phyloP scores from a whole-genome alignment of 1,139 yeast genomes.

The Zygoascus sp. region DNA sequence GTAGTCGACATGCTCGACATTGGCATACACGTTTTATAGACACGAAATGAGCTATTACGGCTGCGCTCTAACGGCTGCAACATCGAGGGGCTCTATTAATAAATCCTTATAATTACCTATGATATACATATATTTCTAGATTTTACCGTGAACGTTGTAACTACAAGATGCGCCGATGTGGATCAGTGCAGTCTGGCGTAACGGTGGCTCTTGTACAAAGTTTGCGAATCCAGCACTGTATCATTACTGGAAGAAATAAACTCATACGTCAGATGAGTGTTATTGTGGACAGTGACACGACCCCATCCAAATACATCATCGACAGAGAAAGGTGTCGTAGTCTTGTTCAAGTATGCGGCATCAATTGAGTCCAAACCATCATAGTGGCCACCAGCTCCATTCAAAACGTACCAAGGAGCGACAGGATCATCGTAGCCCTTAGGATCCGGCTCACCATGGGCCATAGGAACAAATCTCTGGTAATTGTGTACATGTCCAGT shows the following conservation, averaged over 20 bases:
- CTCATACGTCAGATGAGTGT: conserved; percentile 43
- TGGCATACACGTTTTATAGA: too few relatives aligned
- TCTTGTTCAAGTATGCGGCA: conserved; percentile 7
- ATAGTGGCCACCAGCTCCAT: conserved; percentile 33
- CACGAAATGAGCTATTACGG: too few relatives aligned
- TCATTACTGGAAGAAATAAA: conserved; percentile 39
- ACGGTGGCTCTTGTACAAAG: conserved; percentile 25
- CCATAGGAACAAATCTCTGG: conserved; percentile 28
- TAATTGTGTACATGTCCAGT: conserved; percentile 33
- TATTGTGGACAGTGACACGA: conserved; percentile 47
- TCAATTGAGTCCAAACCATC: conserved; percentile 29
- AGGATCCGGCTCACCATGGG: conserved; percentile 25
- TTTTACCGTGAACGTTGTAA: not conserved
- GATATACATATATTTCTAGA: not conserved
- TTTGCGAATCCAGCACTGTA: conserved; percentile 34
- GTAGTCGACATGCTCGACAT: too few relatives aligned
- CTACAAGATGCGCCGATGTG: not conserved
- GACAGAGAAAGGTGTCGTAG: conserved; percentile 9
- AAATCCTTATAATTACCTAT: too few relatives aligned
- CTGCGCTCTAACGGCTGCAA: too few relatives aligned
- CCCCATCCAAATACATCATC: conserved; percentile 33
- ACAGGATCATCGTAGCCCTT: conserved; percentile 30
- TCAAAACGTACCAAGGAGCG: conserved; percentile 32
- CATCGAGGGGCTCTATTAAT: too few relatives aligned
- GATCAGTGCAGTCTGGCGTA: not conserved